These are phyloP conservation scores for Arabidopsis thaliana DNA, from an alignment of 345 rosid species.

Conservation along the genomic window TAIR10.1 NC_003070.9:827001-827500, in stretches of 20 bases:
- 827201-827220: slow-evolving; percentile 39
- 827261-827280: slow-evolving; percentile 80
- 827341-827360: slow-evolving; percentile 37
- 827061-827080: not conserved
- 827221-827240: slow-evolving; percentile 35
- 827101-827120: slow-evolving; percentile 4
- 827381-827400: slow-evolving; percentile 6
- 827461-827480: slow-evolving; percentile 82
- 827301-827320: slow-evolving; percentile 48
- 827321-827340: slow-evolving; percentile 49
- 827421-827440: slow-evolving; percentile 54
- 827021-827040: slow-evolving; percentile 1
- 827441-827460: slow-evolving; percentile 86
- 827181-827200: slow-evolving; percentile 36
- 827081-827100: slow-evolving; percentile 14
- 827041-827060: not conserved
- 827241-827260: slow-evolving; percentile 48
- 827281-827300: slow-evolving; percentile 94
- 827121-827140: slow-evolving; percentile 1
- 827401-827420: slow-evolving; percentile 28
- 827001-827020: slow-evolving; percentile 5
- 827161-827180: slow-evolving; percentile 31
- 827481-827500: slow-evolving; percentile 46
- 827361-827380: slow-evolving; percentile 37
- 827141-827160: slow-evolving; percentile 12